Percentiles rank a stretch among this genome's conserved stretches.
These are phyloP conservation scores for Yarrowia porcina DNA, from an alignment of 805 yeast species.

Conservation along the genomic window DNA sequence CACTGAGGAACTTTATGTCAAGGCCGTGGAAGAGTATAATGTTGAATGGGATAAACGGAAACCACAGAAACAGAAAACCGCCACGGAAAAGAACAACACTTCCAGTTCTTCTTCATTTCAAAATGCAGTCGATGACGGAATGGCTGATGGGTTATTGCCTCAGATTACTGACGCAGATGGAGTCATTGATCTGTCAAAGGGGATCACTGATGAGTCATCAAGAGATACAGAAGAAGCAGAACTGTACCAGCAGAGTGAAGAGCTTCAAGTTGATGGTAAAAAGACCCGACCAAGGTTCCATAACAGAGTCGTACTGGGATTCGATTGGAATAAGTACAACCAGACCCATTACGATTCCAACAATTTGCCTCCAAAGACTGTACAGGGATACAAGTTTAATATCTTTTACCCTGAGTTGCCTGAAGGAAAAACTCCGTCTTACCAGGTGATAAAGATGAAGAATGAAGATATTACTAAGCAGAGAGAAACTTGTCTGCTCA, in stretches of 20 bases:
- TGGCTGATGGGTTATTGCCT: slow-evolving; percentile 15
- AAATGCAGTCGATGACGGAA: slow-evolving; percentile 4
- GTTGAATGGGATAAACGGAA: slow-evolving; percentile 16
- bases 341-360: slow-evolving; percentile 38
- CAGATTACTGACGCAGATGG: slow-evolving; percentile 13
- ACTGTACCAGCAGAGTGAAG: slow-evolving; percentile 13
- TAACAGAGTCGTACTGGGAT: slow-evolving; percentile 39
- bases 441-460: slow-evolving; percentile 32
- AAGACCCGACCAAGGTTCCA: slow-evolving; percentile 35
- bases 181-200: slow-evolving; percentile 19
- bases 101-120: neutral
- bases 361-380: slow-evolving; percentile 41
- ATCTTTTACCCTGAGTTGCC: slow-evolving; percentile 38
- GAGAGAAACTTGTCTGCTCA: slow-evolving; percentile 35
- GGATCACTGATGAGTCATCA: slow-evolving; percentile 14
- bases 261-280: neutral
- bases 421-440: slow-evolving; percentile 35
- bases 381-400: slow-evolving; percentile 41
- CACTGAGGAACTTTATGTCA: neutral
- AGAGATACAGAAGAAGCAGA: slow-evolving; percentile 22
- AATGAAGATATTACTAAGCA: slow-evolving; percentile 27
- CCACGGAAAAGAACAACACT: neutral
- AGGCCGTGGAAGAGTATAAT: slow-evolving; percentile 10
- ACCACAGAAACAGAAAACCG: neutral
- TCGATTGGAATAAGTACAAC: slow-evolving; percentile 41